Conservation (phyloP, 768 basidiomycete species). For the Tubosaeta sp. region DNA sequence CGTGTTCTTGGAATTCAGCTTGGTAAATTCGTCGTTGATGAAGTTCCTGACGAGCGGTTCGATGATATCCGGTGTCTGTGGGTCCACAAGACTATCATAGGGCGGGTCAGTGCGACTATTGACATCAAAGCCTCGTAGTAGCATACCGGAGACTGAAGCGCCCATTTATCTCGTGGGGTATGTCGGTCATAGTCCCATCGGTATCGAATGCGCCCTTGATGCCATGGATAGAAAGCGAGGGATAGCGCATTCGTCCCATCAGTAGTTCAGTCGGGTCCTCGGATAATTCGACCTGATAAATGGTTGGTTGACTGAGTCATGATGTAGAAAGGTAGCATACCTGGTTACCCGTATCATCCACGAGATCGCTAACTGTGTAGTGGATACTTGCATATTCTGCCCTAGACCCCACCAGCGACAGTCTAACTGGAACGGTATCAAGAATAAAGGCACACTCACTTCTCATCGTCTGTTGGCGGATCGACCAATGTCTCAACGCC, state of each 20-base stretch:
- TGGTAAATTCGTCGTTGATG: constrained; percentile 70
- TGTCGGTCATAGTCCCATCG: constrained; percentile 55
- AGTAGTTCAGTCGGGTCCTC: constrained; percentile 47
- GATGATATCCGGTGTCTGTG: too few relatives aligned
- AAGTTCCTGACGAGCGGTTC: constrained; percentile 68
- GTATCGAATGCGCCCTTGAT: constrained; percentile 67
- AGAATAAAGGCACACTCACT: not conserved
- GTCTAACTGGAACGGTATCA: too few relatives aligned
- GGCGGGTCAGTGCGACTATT: too few relatives aligned
- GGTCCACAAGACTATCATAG: too few relatives aligned
- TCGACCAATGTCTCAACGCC: constrained; percentile 87
- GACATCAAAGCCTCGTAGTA: too few relatives aligned
- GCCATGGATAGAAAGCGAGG: constrained; percentile 59
- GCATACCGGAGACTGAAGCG: constrained; percentile 59
- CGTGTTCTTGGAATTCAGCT: constrained; percentile 76
- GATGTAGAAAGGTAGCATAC: too few relatives aligned
- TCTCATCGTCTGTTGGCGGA: constrained; percentile 52
- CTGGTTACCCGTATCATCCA: not conserved
- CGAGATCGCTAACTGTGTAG: constrained; percentile 1
- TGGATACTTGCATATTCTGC: not conserved
- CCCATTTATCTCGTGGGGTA: constrained; percentile 49
- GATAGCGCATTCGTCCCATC: constrained; percentile 62
- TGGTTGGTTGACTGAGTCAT: not conserved
- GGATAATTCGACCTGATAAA: constrained; percentile 40
- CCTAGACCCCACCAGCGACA: too few relatives aligned